Evolutionary conservation across 768 basidiomycete genomes (phyloP).

Genomic region (Crucibulum laeve): DNA sequence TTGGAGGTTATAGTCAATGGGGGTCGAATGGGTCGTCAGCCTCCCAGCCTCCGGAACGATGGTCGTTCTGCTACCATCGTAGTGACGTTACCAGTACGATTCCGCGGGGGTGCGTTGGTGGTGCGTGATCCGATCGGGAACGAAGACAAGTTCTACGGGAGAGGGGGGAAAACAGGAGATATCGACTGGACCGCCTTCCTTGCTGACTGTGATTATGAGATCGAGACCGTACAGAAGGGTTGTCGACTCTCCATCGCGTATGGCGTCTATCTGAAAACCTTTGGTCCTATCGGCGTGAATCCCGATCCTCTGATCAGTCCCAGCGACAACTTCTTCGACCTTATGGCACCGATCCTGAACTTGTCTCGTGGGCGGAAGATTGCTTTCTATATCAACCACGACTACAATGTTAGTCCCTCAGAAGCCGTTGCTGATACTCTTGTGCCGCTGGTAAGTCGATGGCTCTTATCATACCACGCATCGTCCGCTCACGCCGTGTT

Average conservation of each 20-base stretch:
- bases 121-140: conserved; percentile 51
- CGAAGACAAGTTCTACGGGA: conserved; percentile 60
- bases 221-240: conserved; percentile 68
- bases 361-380: conserved; percentile 66
- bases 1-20: conserved; percentile 66
- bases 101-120: conserved; percentile 63
- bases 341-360: conserved; percentile 69
- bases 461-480: not conserved
- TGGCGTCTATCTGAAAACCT: conserved; percentile 64
- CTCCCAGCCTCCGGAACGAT: conserved; percentile 52
- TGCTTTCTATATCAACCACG: conserved; percentile 66
- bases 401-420: conserved; percentile 68
- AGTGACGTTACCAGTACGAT: conserved; percentile 71
- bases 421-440: conserved; percentile 66
- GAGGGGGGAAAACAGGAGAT: conserved; percentile 58
- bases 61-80: conserved; percentile 69
- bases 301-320: conserved; percentile 67
- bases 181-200: conserved; percentile 79
- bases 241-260: conserved; percentile 69
- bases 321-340: conserved; percentile 69
- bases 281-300: conserved; percentile 47
- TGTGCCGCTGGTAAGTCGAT: conserved; percentile 58
- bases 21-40: conserved; percentile 52
- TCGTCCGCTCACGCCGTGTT: not conserved
- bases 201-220: conserved; percentile 70